Base-by-base conservation (phyloP, 257 asterid species). In the Capsicum baccatum region DNA sequence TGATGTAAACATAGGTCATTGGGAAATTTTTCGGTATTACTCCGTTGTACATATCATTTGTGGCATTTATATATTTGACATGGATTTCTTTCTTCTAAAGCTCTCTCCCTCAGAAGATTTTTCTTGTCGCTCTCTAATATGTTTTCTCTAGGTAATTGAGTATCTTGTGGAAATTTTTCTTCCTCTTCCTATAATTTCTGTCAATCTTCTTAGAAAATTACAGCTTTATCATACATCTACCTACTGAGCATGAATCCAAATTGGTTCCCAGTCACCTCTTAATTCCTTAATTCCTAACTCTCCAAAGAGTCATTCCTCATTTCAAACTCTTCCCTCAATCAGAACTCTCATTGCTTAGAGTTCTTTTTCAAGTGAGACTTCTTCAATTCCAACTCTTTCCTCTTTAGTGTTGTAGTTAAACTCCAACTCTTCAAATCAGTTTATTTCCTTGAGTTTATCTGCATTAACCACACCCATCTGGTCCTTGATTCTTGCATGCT, bases 81-180 rank as follows among this genome's bases (percentile, higher is more conserved):
- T 67, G 48, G 50, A 35, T 67, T 67, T 67, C 50, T 35, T 67
- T 67, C 74, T 67, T 67, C 74, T 67, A 37, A 33, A 67, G 47
- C 12, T 17, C 35, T 59, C 33, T n/a, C 33, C 66, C 13, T 8
- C 33, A 59, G 26, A 59, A 59, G 66, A 17, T 17, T 59, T 17
- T 59, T 59, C 33, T n/a, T 8, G 13, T 59, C 66, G n/a, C 33
- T 59, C 66, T 17, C 17, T 17, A 59, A 59, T 59, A 59, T 59
- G 66, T 59, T 59, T 59, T 8, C 26, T 59, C 66, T n/a, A n/a
- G 66, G 33, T n/a, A 59, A n/a, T 59, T 17, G 66, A 59, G n/a
- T 7, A 58, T 58, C 64, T 58, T 58, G 66, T 59, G 10, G 66
- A 59, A 58, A 59, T 59, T 59, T 5, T 59, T 59, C 66, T n/a